These are phyloP conservation scores for Letharia lupina DNA, from an alignment of 495 filamentous ascomycete species.

Conservation along the genomic window DNA sequence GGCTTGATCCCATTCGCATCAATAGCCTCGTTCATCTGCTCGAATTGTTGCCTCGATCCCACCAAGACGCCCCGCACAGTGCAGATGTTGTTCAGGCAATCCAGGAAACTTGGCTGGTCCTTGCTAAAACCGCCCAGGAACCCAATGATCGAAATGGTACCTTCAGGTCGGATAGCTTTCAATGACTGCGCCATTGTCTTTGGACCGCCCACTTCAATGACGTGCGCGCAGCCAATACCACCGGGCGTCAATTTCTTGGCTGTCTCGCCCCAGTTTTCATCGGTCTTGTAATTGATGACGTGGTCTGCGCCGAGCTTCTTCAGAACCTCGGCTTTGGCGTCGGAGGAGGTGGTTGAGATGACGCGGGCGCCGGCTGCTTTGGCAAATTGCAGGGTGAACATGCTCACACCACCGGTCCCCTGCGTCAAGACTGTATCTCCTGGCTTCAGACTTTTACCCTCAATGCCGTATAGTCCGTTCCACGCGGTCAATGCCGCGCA, in stretches of 20 bases:
- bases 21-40: constrained; percentile 48
- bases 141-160: constrained; percentile 59
- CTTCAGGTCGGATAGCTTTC: constrained; percentile 58
- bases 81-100: constrained; percentile 37
- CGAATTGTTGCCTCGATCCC: constrained; percentile 42
- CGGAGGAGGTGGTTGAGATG: constrained; percentile 70
- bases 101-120: constrained; percentile 36
- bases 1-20: constrained; percentile 49
- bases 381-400: constrained; percentile 69
- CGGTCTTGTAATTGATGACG: constrained; percentile 66
- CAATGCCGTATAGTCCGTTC: constrained; percentile 71
- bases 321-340: constrained; percentile 54
- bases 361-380: constrained; percentile 74
- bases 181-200: constrained; percentile 54
- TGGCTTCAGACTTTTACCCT: constrained; percentile 47
- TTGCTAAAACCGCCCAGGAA: constrained; percentile 48
- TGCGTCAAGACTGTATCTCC: constrained; percentile 69
- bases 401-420: constrained; percentile 73
- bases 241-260: constrained; percentile 55
- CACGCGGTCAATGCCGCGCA: constrained; percentile 75
- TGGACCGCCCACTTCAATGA: constrained; percentile 65
- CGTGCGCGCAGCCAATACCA: constrained; percentile 56
- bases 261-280: constrained; percentile 66
- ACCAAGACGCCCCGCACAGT: constrained; percentile 46
- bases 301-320: constrained; percentile 71